Conservation (phyloP, 352 stramenopile species). For the Phytophthora chlamydospora region DNA sequence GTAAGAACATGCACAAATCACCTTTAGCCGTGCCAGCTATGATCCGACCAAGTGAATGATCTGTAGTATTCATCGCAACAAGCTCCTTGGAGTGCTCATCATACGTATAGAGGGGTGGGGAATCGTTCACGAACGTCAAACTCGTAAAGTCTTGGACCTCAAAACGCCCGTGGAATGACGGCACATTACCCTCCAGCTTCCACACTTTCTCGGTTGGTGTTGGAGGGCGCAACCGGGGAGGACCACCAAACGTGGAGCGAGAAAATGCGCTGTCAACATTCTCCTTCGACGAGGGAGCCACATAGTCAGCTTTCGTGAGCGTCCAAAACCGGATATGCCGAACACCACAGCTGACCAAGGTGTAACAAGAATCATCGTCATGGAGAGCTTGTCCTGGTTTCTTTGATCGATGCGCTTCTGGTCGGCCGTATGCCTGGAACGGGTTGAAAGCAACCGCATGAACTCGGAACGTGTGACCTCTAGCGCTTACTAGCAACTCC, state of each 20-base stretch:
- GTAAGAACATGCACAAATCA: conserved; percentile 73
- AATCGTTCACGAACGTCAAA: conserved; percentile 75
- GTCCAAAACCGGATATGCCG: conserved; percentile 83
- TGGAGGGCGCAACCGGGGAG: conserved; percentile 49
- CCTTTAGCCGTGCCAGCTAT: conserved; percentile 69
- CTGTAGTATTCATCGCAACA: conserved; percentile 43
- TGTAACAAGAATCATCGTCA: conserved; percentile 76
- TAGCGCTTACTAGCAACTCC: conserved; percentile 54
- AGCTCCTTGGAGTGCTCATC: conserved; percentile 57
- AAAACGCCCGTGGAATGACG: conserved; percentile 68
- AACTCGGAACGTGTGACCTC: conserved; percentile 73
- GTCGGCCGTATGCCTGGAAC: conserved; percentile 68
- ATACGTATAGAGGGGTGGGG: conserved; percentile 60
- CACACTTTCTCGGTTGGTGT: conserved; percentile 69
- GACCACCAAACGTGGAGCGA: conserved; percentile 63
- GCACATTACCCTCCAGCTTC: conserved; percentile 77
- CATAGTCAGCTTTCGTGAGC: conserved; percentile 62
- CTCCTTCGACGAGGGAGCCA: conserved; percentile 44
- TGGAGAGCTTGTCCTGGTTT: conserved; percentile 66
- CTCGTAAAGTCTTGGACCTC: conserved; percentile 78
- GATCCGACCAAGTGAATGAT: conserved; percentile 67
- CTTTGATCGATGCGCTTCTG: conserved; percentile 54
- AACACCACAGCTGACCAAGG: conserved; percentile 72
- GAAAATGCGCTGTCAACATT: conserved; percentile 67
- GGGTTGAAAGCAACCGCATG: conserved; percentile 74